These are phyloP conservation scores for Tulasnella sp. DNA, from an alignment of 768 basidiomycete species.

Conservation along the genomic window DNA sequence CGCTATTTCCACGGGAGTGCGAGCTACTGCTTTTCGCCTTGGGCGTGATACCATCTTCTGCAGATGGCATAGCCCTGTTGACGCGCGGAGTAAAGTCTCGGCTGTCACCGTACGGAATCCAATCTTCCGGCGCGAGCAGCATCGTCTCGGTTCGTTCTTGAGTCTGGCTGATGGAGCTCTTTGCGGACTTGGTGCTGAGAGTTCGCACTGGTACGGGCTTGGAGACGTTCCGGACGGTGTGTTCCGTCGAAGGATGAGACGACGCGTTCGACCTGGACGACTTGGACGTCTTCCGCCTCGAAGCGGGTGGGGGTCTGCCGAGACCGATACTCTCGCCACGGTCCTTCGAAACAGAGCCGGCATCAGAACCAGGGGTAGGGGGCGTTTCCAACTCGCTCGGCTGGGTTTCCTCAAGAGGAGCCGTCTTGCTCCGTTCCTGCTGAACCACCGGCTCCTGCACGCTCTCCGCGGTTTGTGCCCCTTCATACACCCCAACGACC, in stretches of 20 bases:
- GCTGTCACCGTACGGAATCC: neutral
- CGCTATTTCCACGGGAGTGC: neutral
- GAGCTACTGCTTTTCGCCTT: neutral
- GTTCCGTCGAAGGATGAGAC: neutral
- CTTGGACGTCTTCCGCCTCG: neutral
- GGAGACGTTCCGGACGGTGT: neutral
- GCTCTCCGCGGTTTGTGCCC: neutral
- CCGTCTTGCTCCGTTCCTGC: neutral
- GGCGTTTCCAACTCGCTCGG: neutral
- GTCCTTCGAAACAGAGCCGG: neutral
- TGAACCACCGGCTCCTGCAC: neutral
- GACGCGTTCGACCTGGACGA: neutral
- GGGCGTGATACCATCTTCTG: slow-evolving; percentile 5
- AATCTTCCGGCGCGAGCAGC: neutral
- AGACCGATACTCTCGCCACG: neutral
- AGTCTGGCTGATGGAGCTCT: neutral
- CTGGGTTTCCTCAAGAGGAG: neutral
- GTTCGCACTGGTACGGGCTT: neutral
- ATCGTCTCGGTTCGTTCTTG: neutral
- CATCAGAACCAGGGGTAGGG: neutral
- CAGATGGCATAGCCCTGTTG: neutral
- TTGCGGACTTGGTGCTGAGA: neutral
- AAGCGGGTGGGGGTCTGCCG: neutral
- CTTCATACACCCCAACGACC: neutral
- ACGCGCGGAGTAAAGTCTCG: neutral